These are phyloP conservation scores for Geoglossum glabrum DNA, from an alignment of 495 filamentous ascomycete genomes.

Conservation along the genomic window DNA sequence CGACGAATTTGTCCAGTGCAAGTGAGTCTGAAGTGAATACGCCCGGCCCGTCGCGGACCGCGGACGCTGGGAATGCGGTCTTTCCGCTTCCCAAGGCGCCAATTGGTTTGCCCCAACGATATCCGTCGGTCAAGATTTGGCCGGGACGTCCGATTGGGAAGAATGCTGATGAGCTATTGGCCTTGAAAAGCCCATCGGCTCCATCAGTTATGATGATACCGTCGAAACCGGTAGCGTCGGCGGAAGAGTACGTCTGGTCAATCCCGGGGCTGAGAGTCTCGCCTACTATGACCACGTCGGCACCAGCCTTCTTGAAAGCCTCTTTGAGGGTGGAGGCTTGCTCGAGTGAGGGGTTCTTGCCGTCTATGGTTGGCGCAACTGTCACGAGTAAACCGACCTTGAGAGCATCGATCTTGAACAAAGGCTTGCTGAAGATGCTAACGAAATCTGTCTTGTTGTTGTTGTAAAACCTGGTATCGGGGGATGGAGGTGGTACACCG, in stretches of 20 bases:
- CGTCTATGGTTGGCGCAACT: constrained; percentile 6
- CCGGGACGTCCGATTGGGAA: constrained; percentile 43
- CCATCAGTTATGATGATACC: constrained; percentile 42
- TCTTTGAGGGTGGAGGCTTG: constrained; percentile 28
- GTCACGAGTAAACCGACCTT: constrained; percentile 48
- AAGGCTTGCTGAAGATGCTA: constrained; percentile 34
- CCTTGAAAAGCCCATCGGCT: constrained; percentile 31
- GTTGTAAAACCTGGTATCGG: constrained; percentile 48
- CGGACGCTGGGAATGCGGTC: constrained; percentile 23
- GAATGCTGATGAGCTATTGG: constrained; percentile 23
- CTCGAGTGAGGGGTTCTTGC: constrained; percentile 18
- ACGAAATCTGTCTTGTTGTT: constrained; percentile 44
- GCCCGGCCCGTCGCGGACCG: constrained; percentile 23
- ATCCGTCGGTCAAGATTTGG: constrained; percentile 46
- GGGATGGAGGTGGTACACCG: constrained; percentile 6
- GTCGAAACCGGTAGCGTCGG: constrained; percentile 54
- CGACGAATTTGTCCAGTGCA: constrained; percentile 21
- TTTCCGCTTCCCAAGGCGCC: constrained; percentile 32
- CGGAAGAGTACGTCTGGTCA: constrained; percentile 47
- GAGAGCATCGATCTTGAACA: constrained; percentile 40
- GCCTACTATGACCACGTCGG: constrained; percentile 40
- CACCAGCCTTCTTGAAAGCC: constrained; percentile 24
- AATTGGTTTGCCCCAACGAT: constrained; percentile 54
- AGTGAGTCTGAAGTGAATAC: constrained; percentile 25
- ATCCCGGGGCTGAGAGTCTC: constrained; percentile 36